Evolutionary conservation across 2,329 filamentous ascomycete species (phyloP), one percentile per base, ranked within the genome.

Genomic region (Paraconiothyrium brasiliense): DNA sequence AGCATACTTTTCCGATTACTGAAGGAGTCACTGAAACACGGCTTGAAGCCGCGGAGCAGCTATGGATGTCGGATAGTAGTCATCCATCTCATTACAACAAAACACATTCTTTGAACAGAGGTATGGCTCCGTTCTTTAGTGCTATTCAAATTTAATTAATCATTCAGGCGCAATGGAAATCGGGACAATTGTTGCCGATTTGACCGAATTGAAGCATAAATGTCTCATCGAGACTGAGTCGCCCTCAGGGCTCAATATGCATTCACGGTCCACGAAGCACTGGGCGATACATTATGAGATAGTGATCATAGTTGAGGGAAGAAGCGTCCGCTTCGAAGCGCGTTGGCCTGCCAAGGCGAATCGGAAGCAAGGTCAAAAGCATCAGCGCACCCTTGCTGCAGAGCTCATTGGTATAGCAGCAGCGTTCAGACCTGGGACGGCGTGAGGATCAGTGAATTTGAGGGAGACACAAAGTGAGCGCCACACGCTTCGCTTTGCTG

Each of bases 261-360:
- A 41, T 10, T 8, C 39, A 44, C 1, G n/a, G 47, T 49, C 46
- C 59, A 13, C 35, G 52, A 51, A 59, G 51, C 43, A 61, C 48
- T 67, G 65, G 63, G 60, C 47, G 7, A 63, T 64, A 8, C 11
- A 55, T 3, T 67, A 52, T n/a, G 63, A 67, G 13, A 13, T 67
- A 11, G 63, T 60, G 6, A 59, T 67, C 59, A 63, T 64, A 49
- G 59, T 67, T 4, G 61, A 67, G 30, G 65, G 61, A n/a, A 54
- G 65, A 48, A 67, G 48, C 52, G 54, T 67, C 5, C 49, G 59
- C 4, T 66, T 54, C 48, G 46, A 66, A 37, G 65, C 63, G 34
- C 48, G 54, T 41, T 67, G 60, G 57, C 65, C 65, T 43, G 2
- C 41, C n/a, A 41, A 46, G 24, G 50, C 44, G 3, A 24, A 59